Evolutionary conservation across 2,329 filamentous ascomycete genomes (phyloP), one percentile per base, ranked within the genome.

Genomic region (Penicillium sp.): DNA sequence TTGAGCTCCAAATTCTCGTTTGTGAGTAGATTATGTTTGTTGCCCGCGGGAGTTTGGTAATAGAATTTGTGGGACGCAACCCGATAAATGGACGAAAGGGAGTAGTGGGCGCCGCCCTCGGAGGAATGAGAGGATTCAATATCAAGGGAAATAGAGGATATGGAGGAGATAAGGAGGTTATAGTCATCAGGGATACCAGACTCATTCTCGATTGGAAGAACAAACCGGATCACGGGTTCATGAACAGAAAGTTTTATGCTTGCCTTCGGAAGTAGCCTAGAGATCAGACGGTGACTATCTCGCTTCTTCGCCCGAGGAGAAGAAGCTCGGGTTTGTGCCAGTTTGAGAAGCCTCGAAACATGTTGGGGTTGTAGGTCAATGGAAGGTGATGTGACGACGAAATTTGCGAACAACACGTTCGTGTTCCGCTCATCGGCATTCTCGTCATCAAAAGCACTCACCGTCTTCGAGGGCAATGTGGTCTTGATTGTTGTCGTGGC

Each of bases 201-300:
- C 44, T 76, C 70, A 57, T 88, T 84, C 58, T 94, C 84, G 0
- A 93, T 87, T 5, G 92, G 92, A 4, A 99, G 78, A 7, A 92
- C 86, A 60, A 99, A 92, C 63, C 95, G 86, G 59, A 97, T 72
- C 14, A 99, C 95, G 1, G 94, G 94, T 70, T 99, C 94, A 67
- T 99, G 94, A 74, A 99, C 89, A 0, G 94, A 97, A 38, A 97
- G 86, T 68, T 97, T 99, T 72, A 97, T 88, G 66, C 84, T 96
- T 0, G 93, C 89, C 75, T 97, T 97, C 1, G 94, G 94, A 8
- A 99, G 79, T 3, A 97, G 81, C n/a, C 90, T 85, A 13, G 93
- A 96, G 29, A 99, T 88, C 32, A 99, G 77, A 50, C 85, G 81
- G 62, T 91, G 75, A 18, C 72, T 74, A 38, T 69, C 69, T 51